Percentiles rank a stretch among this genome's conserved stretches.
These are phyloP conservation scores for Spathaspora arborariae DNA, from an alignment of 805 yeast genomes.

Conservation along the genomic window DNA sequence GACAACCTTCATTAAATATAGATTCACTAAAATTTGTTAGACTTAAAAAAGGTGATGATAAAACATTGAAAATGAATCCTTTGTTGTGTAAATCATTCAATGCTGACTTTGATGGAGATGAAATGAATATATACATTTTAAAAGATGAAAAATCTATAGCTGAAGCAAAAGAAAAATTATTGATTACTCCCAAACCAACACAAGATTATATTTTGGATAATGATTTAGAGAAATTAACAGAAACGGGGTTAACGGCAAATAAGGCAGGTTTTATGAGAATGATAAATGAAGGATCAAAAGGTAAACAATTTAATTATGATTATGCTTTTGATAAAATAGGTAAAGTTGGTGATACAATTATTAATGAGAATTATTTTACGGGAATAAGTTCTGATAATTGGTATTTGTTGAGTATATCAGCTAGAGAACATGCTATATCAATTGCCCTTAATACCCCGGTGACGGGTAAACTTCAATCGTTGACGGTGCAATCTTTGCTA, in stretches of 20 bases:
- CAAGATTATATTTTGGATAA: conserved; percentile 2
- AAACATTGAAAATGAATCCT: background rate
- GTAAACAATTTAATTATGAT: background rate
- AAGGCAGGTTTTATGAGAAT: background rate
- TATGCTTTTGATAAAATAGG: background rate
- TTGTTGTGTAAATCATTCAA: background rate
- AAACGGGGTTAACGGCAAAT: background rate
- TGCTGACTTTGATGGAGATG: conserved; percentile 2
- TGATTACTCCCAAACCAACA: background rate
- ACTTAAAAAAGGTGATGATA: background rate
- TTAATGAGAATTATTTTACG: no score
- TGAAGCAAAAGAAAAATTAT: background rate
- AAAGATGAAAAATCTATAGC: background rate
- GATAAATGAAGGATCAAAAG: background rate
- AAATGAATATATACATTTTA: conserved; percentile 1
- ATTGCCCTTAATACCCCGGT: no score
- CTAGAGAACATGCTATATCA: no score
- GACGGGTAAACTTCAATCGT: no score
- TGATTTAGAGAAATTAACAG: background rate
- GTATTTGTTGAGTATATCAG: no score
- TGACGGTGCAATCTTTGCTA: no score
- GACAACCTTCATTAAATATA: conserved; percentile 1
- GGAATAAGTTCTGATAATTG: no score
- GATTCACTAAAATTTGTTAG: background rate
- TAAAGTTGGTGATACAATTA: no score